Evolutionary conservation across 2,329 filamentous ascomycete species (phyloP), one percentile per base, ranked within the genome.

Genomic region (Pestalotiopsis fici): DNA sequence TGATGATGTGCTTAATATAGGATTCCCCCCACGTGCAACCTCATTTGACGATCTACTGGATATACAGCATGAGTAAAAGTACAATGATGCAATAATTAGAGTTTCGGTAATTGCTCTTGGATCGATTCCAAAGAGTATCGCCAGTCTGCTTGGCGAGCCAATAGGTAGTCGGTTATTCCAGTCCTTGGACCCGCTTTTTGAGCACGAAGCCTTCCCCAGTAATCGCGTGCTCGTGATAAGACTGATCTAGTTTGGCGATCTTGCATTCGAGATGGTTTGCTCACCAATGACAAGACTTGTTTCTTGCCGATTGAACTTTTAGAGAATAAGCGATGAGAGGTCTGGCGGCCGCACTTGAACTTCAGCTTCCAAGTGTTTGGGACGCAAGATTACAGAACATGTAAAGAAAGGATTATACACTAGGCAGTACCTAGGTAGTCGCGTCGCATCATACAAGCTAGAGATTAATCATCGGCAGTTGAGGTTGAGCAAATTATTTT

Each of bases 401-500:
- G 21, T n/a, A 18, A n/a, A n/a, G 18, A 50, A 50, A n/a, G 18
- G n/a, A 18, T 23, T 50, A 35, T 35, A 35, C 31, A 35, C n/a
- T 25, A 18, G 35, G 15, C 23, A 64, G 5, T 39, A 18, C 13
- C 13, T 35, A 43, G n/a, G 37, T 50, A 27, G 25, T 18, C n/a
- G 6, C 47, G 39, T 65, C 35, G 63, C 63, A 56, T 57, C 63
- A 65, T 65, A 18, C 39, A 39, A 57, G 63, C 63, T 65, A 65
- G 55, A n/a, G 15, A 54, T 35, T 18, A 28, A 37, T 27, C 63
- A 65, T 65, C 25, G 28, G 37, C 47, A 28, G 18, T 43, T 23
- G 47, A 55, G 18, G n/a, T 23, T n/a, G 9, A 21, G 43, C 9
- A n/a, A 7, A n/a, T n/a, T 18, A 50, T 9, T n/a, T 50, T 15